These are phyloP conservation scores for Trichoderma atroviride DNA, from an alignment of 2,329 filamentous ascomycete species.

Conservation along the genomic window DNA sequence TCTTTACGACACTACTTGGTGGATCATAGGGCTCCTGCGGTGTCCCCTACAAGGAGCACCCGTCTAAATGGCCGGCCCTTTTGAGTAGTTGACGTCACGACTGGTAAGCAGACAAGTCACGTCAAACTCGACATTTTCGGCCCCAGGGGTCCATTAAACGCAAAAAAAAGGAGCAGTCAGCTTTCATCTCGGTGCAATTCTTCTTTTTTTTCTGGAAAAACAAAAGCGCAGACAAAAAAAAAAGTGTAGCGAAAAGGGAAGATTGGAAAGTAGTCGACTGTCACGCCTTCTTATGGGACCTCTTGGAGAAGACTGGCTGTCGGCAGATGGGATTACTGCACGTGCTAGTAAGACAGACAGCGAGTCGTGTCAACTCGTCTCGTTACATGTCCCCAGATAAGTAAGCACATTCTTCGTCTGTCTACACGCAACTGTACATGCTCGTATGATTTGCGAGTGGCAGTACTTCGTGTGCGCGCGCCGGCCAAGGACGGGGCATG, in stretches of 20 bases:
- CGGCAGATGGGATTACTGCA: background rate
- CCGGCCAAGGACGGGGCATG: background rate
- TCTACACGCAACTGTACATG: background rate
- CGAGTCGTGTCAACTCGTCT: background rate
- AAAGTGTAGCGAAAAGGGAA: background rate
- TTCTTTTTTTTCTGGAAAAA: background rate
- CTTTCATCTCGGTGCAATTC: slow-evolving; percentile 12
- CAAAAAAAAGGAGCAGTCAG: background rate
- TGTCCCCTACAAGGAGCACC: slow-evolving; percentile 4
- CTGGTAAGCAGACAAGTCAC: slow-evolving; percentile 22
- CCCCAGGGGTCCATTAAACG: background rate
- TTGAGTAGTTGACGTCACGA: slow-evolving; percentile 34
- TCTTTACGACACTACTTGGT: slow-evolving; percentile 28
- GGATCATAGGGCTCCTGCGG: slow-evolving; percentile 21
- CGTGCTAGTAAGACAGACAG: background rate
- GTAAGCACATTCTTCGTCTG: background rate
- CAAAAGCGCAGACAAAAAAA: background rate
- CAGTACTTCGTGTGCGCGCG: background rate
- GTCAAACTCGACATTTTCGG: slow-evolving; percentile 15
- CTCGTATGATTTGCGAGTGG: background rate
- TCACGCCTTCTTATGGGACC: background rate
- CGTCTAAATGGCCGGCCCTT: background rate
- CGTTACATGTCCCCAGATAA: background rate
- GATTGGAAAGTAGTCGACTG: background rate
- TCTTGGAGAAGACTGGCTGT: background rate